phyloP scores from a whole-genome alignment of 352 stramenopile species.

The Phytopythium mirpurense region DNA sequence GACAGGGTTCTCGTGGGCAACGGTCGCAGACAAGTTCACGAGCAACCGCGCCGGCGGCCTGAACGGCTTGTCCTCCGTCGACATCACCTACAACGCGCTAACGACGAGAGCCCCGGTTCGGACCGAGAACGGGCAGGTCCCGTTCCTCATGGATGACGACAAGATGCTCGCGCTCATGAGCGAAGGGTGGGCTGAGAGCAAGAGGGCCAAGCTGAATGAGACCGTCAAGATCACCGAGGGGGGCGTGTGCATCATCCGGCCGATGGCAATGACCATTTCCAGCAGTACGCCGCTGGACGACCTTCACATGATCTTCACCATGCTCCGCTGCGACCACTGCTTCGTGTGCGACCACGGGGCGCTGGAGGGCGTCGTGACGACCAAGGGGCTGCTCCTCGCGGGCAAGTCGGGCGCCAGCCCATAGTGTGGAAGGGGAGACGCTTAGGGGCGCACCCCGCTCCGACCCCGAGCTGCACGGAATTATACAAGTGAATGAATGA shows the following conservation, averaged over 20 bases:
- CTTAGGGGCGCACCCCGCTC: too few species aligned
- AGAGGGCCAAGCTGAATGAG: constrained; percentile 49
- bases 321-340: constrained; percentile 84
- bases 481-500: neutral
- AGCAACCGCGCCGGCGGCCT: constrained; percentile 51
- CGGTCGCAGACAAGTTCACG: constrained; percentile 52
- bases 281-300: constrained; percentile 78
- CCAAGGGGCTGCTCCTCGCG: constrained; percentile 56
- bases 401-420: constrained; percentile 18
- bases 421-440: too few species aligned
- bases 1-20: constrained; percentile 48
- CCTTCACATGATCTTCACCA: constrained; percentile 90
- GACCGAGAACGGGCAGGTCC: constrained; percentile 23
- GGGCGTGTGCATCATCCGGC: constrained; percentile 55
- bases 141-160: constrained; percentile 79
- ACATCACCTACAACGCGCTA: constrained; percentile 66
- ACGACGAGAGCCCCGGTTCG: constrained; percentile 23
- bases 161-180: constrained; percentile 77
- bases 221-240: constrained; percentile 69
- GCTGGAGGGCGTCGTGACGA: constrained; percentile 79
- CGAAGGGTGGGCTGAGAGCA: constrained; percentile 54
- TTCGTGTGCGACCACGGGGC: constrained; percentile 85
- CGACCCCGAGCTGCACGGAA: too few species aligned
- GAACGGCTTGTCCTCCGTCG: constrained; percentile 53
- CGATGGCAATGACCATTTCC: constrained; percentile 79